Percentiles rank a stretch among this genome's conserved stretches.
phyloP scores from a whole-genome alignment of 108 stramenopile genomes.

The Fistulifera pelliculosa region DNA sequence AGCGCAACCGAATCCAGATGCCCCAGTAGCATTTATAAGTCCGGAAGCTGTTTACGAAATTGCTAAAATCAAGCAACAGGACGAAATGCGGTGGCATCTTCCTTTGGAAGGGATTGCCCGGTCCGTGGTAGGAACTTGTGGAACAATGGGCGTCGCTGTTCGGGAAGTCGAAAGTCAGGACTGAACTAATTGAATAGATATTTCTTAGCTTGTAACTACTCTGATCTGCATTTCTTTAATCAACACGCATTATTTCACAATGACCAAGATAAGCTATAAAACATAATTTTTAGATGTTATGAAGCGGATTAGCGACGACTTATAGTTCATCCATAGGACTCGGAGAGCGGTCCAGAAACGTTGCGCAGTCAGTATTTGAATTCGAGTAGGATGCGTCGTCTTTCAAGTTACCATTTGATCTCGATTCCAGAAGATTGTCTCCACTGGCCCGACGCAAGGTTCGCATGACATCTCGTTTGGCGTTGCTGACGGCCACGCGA shows the following conservation, averaged over 20 bases:
- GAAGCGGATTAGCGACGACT: no score
- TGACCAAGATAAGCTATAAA: no score
- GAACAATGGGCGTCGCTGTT: constrained; percentile 61
- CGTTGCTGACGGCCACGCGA: neutral
- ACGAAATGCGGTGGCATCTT: constrained; percentile 68
- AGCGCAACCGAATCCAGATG: constrained; percentile 33
- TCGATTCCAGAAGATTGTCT: neutral
- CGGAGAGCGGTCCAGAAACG: no score
- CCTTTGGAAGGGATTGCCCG: constrained; percentile 74
- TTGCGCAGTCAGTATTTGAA: no score
- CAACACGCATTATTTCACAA: no score
- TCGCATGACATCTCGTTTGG: constrained; percentile 5
- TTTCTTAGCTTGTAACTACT: no score
- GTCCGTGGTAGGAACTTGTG: constrained; percentile 76
- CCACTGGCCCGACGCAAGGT: neutral
- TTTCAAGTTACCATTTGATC: no score
- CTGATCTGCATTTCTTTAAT: no score
- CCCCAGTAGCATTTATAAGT: constrained; percentile 59
- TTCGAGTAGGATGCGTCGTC: no score
- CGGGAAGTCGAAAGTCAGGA: constrained; percentile 12
- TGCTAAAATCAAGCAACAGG: constrained; percentile 79
- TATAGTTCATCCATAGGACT: no score
- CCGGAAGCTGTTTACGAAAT: constrained; percentile 90
- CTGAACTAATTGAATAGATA: no score
- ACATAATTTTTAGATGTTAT: no score